Conservation (phyloP, 2,329 filamentous ascomycete genomes). For the Coniochaeta pulveracea region DNA sequence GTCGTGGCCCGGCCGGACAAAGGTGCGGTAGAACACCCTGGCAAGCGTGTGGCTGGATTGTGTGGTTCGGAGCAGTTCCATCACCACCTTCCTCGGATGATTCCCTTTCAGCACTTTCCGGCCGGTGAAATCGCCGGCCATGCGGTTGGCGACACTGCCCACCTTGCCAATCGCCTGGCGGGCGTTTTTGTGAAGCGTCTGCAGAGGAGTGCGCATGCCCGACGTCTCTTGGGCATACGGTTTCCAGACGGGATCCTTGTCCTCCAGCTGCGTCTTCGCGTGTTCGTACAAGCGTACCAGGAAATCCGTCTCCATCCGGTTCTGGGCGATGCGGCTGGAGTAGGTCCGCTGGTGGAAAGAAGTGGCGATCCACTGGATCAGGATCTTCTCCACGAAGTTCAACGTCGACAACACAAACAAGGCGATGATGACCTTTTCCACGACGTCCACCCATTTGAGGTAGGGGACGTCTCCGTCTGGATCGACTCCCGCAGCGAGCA, state of each 20-base stretch:
- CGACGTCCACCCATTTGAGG: slow-evolving; percentile 59
- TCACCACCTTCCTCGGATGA: slow-evolving; percentile 75
- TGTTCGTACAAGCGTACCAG: slow-evolving; percentile 51
- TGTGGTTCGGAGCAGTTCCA: slow-evolving; percentile 64
- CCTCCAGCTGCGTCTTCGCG: slow-evolving; percentile 61
- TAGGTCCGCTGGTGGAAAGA: slow-evolving; percentile 90
- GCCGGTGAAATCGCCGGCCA: slow-evolving; percentile 88
- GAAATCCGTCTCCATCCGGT: slow-evolving; percentile 71
- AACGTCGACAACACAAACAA: slow-evolving; percentile 70
- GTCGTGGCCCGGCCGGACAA: slow-evolving; percentile 63
- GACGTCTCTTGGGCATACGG: slow-evolving; percentile 24
- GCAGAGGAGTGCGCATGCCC: slow-evolving; percentile 64
- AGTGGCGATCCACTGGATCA: slow-evolving; percentile 90
- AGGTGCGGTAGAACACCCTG: slow-evolving; percentile 77
- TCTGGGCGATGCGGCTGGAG: slow-evolving; percentile 67
- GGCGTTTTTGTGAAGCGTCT: slow-evolving; percentile 62
- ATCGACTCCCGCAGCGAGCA: slow-evolving; percentile 14
- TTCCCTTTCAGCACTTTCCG: slow-evolving; percentile 53
- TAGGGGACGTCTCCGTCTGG: slow-evolving; percentile 32
- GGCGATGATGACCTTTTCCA: slow-evolving; percentile 78
- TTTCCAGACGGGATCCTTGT: slow-evolving; percentile 38
- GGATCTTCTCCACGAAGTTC: slow-evolving; percentile 84
- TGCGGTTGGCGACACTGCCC: slow-evolving; percentile 71
- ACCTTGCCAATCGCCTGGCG: slow-evolving; percentile 68
- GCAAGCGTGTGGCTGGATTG: slow-evolving; percentile 72